Percentiles rank a stretch among this genome's conserved stretches.
These are phyloP conservation scores for Auricularia auricula-judae DNA, from an alignment of 768 basidiomycete genomes.

Conservation along the genomic window DNA sequence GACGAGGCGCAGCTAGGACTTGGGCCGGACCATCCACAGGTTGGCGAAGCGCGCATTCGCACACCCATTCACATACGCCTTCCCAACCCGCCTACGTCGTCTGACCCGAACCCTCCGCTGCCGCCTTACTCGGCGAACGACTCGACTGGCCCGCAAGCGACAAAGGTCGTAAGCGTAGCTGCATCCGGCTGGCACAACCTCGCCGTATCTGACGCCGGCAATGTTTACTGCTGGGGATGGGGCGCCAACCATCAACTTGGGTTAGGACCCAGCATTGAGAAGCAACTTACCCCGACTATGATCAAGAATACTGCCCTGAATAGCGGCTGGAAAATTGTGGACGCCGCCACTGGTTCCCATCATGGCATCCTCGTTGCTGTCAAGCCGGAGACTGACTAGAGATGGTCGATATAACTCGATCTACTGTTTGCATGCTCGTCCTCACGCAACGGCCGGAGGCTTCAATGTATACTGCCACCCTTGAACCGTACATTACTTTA, in stretches of 20 bases:
- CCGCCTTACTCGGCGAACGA: constrained; percentile 25
- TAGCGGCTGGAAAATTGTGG: not conserved
- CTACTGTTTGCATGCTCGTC: not conserved
- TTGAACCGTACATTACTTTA: no score
- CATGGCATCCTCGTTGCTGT: not conserved
- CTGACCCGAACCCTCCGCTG: constrained; percentile 13
- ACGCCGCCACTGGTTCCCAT: not conserved
- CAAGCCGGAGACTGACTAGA: not conserved
- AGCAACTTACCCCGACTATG: constrained; percentile 10
- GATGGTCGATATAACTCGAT: not conserved
- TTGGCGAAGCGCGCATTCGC: not conserved
- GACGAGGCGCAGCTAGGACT: constrained; percentile 32
- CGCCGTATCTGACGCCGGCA: constrained; percentile 25
- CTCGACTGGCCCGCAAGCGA: constrained; percentile 13
- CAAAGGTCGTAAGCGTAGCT: constrained; percentile 24
- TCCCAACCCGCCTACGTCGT: not conserved
- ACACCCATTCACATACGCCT: constrained; percentile 1
- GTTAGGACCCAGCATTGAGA: constrained; percentile 22
- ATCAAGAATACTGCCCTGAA: not conserved
- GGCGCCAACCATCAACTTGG: constrained; percentile 26
- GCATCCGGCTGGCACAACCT: constrained; percentile 27
- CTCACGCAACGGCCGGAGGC: no score
- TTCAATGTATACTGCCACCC: no score
- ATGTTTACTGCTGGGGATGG: constrained; percentile 29
- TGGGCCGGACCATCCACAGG: constrained; percentile 26